Percentiles rank a stretch among this genome's conserved stretches.
phyloP scores from a whole-genome alignment of 345 rosid species.

The Hibiscus trionum region DNA sequence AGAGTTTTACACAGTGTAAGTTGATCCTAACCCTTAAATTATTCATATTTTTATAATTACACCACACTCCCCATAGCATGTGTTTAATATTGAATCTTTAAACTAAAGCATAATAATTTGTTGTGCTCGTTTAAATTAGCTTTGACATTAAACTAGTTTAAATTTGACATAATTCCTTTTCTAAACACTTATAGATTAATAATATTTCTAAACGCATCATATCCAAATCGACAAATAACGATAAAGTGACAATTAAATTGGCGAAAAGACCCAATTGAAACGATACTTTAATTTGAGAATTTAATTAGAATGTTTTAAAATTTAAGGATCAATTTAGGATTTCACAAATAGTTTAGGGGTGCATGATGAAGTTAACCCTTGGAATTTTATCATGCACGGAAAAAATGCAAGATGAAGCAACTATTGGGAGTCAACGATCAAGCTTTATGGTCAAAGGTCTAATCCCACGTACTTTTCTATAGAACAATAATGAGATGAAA shows the following conservation, averaged over 20 bases:
- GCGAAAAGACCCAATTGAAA: no score
- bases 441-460: background rate
- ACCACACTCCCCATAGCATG: no score
- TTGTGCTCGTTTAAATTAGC: no score
- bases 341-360: background rate
- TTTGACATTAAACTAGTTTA: no score
- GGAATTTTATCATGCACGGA: background rate
- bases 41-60: no score
- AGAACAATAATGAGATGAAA: background rate
- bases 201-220: no score
- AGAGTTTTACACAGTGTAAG: no score
- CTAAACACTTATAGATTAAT: background rate
- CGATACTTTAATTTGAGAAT: background rate
- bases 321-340: background rate
- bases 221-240: no score
- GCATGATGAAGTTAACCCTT: background rate
- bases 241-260: background rate
- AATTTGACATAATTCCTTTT: no score
- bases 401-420: background rate
- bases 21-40: no score
- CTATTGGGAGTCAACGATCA: background rate
- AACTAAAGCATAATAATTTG: no score
- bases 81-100: no score
- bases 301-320: background rate
- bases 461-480: background rate